A percentile compares a stretch with the other conserved stretches of the same genome.
phyloP scores from a whole-genome alignment of 2,329 filamentous ascomycete genomes.

The Aspergillus novoparasiticus region DNA sequence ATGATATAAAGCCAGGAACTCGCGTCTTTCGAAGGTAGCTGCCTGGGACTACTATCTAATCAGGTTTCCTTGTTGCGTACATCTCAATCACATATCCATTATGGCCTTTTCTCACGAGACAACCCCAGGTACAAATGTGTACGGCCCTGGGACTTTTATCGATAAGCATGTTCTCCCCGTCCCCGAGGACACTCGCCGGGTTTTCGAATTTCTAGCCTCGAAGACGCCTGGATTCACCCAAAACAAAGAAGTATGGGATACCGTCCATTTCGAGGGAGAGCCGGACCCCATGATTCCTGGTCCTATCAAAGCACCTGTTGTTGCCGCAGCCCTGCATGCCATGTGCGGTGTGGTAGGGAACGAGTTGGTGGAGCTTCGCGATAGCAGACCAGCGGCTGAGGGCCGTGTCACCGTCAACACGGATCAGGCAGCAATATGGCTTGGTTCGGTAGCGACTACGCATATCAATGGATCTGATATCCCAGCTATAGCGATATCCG shows the following conservation, averaged over 20 bases:
- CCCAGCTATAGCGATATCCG: conserved; percentile 29
- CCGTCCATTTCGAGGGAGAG: conserved; percentile 45
- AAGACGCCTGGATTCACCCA: conserved; percentile 46
- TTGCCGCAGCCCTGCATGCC: conserved; percentile 46
- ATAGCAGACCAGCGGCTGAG: conserved; percentile 15
- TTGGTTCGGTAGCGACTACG: conserved; percentile 43
- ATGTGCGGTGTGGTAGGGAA: conserved; percentile 49
- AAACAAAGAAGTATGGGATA: conserved; percentile 28
- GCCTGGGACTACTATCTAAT: background rate
- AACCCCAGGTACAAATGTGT: conserved; percentile 27
- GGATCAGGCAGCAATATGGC: conserved; percentile 51
- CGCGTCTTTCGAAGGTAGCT: background rate
- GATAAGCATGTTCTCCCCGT: conserved; percentile 43
- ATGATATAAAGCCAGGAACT: background rate
- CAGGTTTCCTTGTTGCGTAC: background rate
- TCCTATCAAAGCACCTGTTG: conserved; percentile 47
- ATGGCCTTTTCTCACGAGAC: conserved; percentile 14
- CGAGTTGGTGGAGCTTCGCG: conserved; percentile 38
- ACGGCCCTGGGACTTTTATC: conserved; percentile 46
- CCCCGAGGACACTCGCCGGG: conserved; percentile 38
- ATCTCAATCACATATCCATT: background rate
- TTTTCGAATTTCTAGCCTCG: conserved; percentile 42
- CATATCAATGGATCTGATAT: conserved; percentile 43
- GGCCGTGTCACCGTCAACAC: conserved; percentile 47
- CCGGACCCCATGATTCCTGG: conserved; percentile 46